Percentiles rank a stretch among this genome's conserved stretches.
These are phyloP conservation scores for Xylaria grammica DNA, from an alignment of 495 filamentous ascomycete genomes.

Conservation along the genomic window DNA sequence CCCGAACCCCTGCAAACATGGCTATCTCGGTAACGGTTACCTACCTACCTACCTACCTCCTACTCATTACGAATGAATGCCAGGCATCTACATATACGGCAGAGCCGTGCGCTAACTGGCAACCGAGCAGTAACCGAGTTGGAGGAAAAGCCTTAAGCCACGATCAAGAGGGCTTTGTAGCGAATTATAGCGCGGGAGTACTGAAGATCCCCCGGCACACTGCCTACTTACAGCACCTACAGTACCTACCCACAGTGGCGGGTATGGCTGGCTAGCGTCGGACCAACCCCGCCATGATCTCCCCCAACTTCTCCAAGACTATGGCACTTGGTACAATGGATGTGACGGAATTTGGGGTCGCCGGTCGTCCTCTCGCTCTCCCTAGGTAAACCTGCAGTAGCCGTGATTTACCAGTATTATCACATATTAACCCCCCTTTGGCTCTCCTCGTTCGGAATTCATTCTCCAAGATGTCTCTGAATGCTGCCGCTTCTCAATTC, in stretches of 20 bases:
- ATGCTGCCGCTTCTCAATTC: background rate
- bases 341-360: constrained; percentile 13
- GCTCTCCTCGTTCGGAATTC: background rate
- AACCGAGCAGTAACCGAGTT: too few relatives aligned
- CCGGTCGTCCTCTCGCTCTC: constrained; percentile 19
- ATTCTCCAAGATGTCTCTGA: background rate
- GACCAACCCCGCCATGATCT: constrained; percentile 18
- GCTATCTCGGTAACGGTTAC: too few relatives aligned
- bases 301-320: constrained; percentile 26
- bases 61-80: too few relatives aligned
- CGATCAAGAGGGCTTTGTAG: too few relatives aligned
- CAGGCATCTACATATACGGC: too few relatives aligned
- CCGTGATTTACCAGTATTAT: constrained; percentile 14
- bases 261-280: constrained; percentile 33
- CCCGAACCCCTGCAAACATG: too few relatives aligned
- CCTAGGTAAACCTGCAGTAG: constrained; percentile 30
- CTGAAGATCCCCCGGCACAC: background rate
- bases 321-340: background rate
- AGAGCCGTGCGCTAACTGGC: too few relatives aligned
- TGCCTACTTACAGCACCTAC: too few relatives aligned
- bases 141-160: too few relatives aligned
- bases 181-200: too few relatives aligned
- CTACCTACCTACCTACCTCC: too few relatives aligned
- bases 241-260: background rate
- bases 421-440: background rate